phyloP scores from a whole-genome alignment of 768 basidiomycete species.

The Paxillus rubicundulus region DNA sequence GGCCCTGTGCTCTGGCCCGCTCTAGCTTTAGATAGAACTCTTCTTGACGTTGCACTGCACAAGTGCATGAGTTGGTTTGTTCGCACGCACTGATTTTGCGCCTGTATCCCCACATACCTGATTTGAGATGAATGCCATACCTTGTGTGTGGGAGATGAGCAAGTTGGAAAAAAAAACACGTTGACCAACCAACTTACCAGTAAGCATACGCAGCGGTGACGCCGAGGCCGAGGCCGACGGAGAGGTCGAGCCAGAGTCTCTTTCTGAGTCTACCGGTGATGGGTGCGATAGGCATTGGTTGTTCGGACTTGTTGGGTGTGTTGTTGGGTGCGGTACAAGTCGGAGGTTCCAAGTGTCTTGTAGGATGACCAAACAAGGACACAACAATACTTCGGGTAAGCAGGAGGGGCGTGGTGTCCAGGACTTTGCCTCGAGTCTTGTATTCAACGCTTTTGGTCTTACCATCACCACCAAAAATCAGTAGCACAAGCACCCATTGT shows the following conservation, averaged over 20 bases:
- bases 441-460: too few relatives aligned
- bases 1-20: constrained; percentile 40
- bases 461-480: neutral
- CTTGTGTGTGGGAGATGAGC: constrained; percentile 40
- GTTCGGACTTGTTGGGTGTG: constrained; percentile 6
- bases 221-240: constrained; percentile 74
- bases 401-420: constrained; percentile 17
- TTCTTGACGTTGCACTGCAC: constrained; percentile 76
- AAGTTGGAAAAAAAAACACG: constrained; percentile 15
- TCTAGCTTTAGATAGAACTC: constrained; percentile 85
- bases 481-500: constrained; percentile 1
- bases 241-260: constrained; percentile 83
- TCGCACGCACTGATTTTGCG: neutral
- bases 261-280: constrained; percentile 95
- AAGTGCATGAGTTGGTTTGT: constrained; percentile 12
- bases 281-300: constrained; percentile 78
- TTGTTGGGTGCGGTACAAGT: constrained; percentile 27
- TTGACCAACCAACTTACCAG: constrained; percentile 58
- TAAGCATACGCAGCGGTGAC: constrained; percentile 70
- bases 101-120: constrained; percentile 46
- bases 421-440: constrained; percentile 16
- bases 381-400: constrained; percentile 25
- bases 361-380: constrained; percentile 28
- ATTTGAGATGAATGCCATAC: constrained; percentile 80
- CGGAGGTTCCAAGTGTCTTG: constrained; percentile 16